Base-by-base conservation (phyloP, 805 yeast species). In the Cyberlindnera galapagoensis region DNA sequence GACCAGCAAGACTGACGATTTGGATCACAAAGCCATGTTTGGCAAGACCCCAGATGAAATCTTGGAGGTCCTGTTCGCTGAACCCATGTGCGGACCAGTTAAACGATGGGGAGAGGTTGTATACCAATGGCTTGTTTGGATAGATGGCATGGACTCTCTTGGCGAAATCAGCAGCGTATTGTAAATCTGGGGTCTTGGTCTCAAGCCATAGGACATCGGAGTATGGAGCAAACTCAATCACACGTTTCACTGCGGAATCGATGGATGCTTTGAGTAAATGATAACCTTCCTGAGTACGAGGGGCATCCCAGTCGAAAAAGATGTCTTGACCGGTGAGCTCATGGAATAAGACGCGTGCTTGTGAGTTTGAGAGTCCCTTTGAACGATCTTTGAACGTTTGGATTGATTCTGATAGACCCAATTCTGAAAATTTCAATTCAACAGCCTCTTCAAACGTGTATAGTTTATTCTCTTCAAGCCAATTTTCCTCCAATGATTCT, bases 191-290 rank as follows among this genome's bases (percentile, higher is more conserved):
- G 4, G 67, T 63, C 49, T 74, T 73, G 22, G 81, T 76, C 46
- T 76, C 80, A 12, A 75, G 57, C 82, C 82, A 76, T 15, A 76
- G 51, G 49, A 73, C 50, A 36, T 75, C 82, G 9, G 80, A 66
- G 38, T 70, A 69, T 10, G 80, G 80, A 6, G 78, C 74, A 50
- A 60, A 76, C 1, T 63, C 63, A 18, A 72, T 48, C 0, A 74
- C 70, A 34, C 82, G 61, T 44, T 69, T 65, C 26, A 75, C 55
- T 3, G 80, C 80, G 15, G 66, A 65, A 24, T 67, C 74, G 44
- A 71, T 60, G 14, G 80, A 71, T 1, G 69, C 57, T 35, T 63
- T 52, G 38, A 63, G 65, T 42, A 68, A 61, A 45, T 69, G 69
- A 47, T 69, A 69, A 3, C 82, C 82, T 39, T 74, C 80, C 30